These are phyloP conservation scores for Ustulina deusta DNA, from an alignment of 2,329 filamentous ascomycete genomes.

Conservation along the genomic window DNA sequence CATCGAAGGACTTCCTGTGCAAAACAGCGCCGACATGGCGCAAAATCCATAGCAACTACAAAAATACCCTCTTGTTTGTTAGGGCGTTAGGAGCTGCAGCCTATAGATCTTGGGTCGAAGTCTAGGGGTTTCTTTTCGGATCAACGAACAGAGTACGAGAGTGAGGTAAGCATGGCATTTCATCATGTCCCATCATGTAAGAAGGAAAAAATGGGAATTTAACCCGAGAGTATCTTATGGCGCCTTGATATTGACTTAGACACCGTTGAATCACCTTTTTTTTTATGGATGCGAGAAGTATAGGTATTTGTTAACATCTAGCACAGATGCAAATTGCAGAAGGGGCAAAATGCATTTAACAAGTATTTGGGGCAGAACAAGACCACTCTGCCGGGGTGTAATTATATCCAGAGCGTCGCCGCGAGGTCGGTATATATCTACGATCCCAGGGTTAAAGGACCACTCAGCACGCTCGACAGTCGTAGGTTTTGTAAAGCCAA, in stretches of 20 bases:
- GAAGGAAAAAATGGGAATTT: not conserved
- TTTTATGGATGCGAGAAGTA: not conserved
- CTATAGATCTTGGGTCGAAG: slow-evolving; percentile 2
- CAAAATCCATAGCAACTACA: not conserved
- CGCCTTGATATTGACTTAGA: not conserved
- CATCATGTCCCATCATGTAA: not conserved
- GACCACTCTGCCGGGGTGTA: slow-evolving; percentile 17
- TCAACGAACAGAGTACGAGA: not conserved
- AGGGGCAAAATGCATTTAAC: slow-evolving; percentile 27
- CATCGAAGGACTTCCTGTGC: not conserved
- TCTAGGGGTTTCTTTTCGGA: not conserved
- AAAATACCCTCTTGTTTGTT: not conserved
- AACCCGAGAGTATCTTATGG: not conserved
- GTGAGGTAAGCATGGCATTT: slow-evolving; percentile 27
- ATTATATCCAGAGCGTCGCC: slow-evolving; percentile 21
- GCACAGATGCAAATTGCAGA: not conserved
- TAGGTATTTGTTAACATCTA: slow-evolving; percentile 14
- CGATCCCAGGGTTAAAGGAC: slow-evolving; percentile 23
- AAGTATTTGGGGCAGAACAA: slow-evolving; percentile 25
- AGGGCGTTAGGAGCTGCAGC: not conserved
- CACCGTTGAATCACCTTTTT: not conserved
- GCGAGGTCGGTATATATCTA: slow-evolving; percentile 29
- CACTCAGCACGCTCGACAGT: slow-evolving; percentile 31
- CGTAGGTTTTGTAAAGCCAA: slow-evolving; percentile 40
- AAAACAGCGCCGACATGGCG: not conserved